Evolutionary conservation across 2,329 filamentous ascomycete genomes (phyloP).

Genomic region (Fonsecaea multimorphosa): DNA sequence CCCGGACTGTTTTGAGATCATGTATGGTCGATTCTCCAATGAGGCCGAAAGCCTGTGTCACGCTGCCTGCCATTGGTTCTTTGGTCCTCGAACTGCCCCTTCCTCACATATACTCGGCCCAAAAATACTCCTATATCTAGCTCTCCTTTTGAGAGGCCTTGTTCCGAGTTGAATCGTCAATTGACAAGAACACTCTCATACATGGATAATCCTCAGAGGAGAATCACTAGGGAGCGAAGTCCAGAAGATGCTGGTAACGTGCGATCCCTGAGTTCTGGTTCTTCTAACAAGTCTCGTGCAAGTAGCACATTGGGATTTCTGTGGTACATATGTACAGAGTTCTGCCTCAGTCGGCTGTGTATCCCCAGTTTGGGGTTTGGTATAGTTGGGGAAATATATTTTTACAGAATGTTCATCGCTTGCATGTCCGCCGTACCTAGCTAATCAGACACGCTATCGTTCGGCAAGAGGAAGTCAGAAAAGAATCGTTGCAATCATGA

Average conservation of each 20-base stretch:
- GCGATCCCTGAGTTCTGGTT: not conserved
- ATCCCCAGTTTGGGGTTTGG: not conserved
- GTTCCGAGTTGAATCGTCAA: not conserved
- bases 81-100: not conserved
- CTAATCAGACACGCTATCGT: not conserved
- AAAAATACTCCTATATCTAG: not conserved
- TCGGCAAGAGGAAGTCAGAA: not conserved
- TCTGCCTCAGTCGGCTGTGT: not conserved
- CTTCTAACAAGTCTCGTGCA: not conserved
- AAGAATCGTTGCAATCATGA: slow-evolving; percentile 17
- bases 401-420: slow-evolving; percentile 9
- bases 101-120: not conserved
- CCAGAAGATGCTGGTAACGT: not conserved
- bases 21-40: slow-evolving; percentile 10
- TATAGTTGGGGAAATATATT: not conserved
- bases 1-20: not conserved
- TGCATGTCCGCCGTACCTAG: slow-evolving; percentile 12
- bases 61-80: slow-evolving; percentile 1
- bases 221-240: not conserved
- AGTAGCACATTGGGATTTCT: not conserved
- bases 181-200: not conserved
- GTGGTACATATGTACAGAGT: not conserved
- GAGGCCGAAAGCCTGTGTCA: not conserved
- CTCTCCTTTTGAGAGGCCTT: not conserved
- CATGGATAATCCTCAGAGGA: not conserved